These are phyloP conservation scores for Teunomyces atbi DNA, from an alignment of 805 yeast species.

Conservation along the genomic window DNA sequence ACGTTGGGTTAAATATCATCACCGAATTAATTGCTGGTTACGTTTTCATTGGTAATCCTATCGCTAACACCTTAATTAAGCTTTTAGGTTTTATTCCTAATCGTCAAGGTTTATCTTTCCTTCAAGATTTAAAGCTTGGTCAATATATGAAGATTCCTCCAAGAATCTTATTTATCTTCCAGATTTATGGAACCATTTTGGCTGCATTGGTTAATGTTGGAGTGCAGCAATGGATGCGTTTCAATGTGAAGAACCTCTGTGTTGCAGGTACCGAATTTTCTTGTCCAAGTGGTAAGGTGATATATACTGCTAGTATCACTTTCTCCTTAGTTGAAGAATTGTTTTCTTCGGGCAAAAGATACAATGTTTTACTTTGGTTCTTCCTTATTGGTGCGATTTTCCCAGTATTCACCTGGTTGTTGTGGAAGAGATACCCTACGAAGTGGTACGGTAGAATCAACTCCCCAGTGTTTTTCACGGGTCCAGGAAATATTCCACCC, in stretches of 20 bases:
- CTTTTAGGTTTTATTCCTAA: slow-evolving; percentile 18
- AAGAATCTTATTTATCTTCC: slow-evolving; percentile 15
- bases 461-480: slow-evolving; percentile 13
- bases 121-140: slow-evolving; percentile 18
- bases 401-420: slow-evolving; percentile 17
- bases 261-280: slow-evolving; percentile 15
- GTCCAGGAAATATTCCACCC: slow-evolving; percentile 18
- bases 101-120: slow-evolving; percentile 17
- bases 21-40: slow-evolving; percentile 19
- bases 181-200: slow-evolving; percentile 18
- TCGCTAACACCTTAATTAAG: slow-evolving; percentile 19
- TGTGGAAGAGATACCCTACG: slow-evolving; percentile 12
- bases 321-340: slow-evolving; percentile 42
- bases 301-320: slow-evolving; percentile 18
- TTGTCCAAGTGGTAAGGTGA: slow-evolving; percentile 19
- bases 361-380: slow-evolving; percentile 29
- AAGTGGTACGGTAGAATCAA: slow-evolving; percentile 19
- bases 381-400: slow-evolving; percentile 33
- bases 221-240: slow-evolving; percentile 22
- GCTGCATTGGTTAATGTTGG: slow-evolving; percentile 23
- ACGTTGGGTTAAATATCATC: slow-evolving; percentile 19
- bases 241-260: slow-evolving; percentile 18
- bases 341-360: slow-evolving; percentile 26
- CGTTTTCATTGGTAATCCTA: slow-evolving; percentile 17
- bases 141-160: slow-evolving; percentile 22